These are phyloP conservation scores for Colletotrichum melonis DNA, from an alignment of 2,329 filamentous ascomycete genomes.

Conservation along the genomic window DNA sequence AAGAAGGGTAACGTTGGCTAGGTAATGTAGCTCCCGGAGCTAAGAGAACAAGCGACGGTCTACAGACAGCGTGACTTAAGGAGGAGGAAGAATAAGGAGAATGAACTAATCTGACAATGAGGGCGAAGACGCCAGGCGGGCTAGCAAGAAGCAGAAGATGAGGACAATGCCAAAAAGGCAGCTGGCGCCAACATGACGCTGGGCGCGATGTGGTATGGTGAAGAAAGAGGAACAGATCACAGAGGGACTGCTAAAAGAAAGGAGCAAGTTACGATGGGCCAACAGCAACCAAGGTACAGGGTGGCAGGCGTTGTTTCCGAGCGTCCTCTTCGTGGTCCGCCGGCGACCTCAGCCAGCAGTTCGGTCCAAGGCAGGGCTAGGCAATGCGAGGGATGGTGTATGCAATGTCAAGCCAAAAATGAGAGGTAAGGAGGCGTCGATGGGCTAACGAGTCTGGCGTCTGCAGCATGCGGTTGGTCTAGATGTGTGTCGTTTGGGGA, in stretches of 20 bases:
- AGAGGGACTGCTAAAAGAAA: background rate
- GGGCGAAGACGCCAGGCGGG: background rate
- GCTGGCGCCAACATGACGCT: constrained; percentile 31
- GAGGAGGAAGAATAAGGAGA: background rate
- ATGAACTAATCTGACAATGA: background rate
- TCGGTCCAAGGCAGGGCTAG: background rate
- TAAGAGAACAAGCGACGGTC: background rate
- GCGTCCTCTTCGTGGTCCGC: constrained; percentile 1
- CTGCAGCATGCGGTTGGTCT: background rate
- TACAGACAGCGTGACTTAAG: background rate
- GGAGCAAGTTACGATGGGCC: background rate
- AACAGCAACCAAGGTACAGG: background rate
- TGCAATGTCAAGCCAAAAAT: background rate
- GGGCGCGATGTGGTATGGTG: background rate
- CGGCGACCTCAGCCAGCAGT: background rate
- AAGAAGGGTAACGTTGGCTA: background rate
- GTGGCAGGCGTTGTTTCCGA: constrained; percentile 11
- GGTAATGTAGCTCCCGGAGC: constrained; percentile 20
- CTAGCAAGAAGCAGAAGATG: background rate
- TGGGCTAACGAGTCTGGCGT: background rate
- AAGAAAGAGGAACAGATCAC: background rate
- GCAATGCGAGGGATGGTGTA: background rate
- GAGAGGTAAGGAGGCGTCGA: background rate
- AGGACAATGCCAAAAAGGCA: constrained; percentile 6
- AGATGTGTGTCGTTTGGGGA: background rate